Conservation (phyloP, 106 monocot genomes). For the Gastrodia elata region DNA sequence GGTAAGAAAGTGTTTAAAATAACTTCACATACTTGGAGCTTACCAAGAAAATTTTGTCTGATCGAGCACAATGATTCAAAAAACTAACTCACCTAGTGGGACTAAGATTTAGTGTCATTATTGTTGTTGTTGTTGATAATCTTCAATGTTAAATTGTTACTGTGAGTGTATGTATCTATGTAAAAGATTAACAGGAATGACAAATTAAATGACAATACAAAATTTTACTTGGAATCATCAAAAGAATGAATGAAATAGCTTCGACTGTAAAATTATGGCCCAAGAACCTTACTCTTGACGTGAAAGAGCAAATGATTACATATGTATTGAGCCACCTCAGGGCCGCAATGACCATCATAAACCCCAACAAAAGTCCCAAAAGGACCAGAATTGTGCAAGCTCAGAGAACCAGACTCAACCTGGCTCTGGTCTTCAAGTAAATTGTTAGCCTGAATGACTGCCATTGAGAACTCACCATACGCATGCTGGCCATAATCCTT, state of each 20-base stretch:
- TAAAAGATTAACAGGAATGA: not conserved
- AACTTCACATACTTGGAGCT: too few species aligned
- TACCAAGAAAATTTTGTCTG: too few species aligned
- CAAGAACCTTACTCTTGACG: conserved; percentile 10
- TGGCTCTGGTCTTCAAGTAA: conserved; percentile 17
- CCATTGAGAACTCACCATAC: conserved; percentile 19
- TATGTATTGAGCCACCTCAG: not conserved
- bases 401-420: conserved; percentile 16
- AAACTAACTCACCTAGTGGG: too few species aligned
- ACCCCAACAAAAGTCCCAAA: conserved; percentile 9
- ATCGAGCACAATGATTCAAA: too few species aligned
- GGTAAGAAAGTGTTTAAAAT: too few species aligned
- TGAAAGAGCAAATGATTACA: not conserved
- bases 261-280: not conserved
- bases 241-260: not conserved
- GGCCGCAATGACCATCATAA: conserved; percentile 7
- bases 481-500: conserved; percentile 8
- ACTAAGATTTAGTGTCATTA: too few species aligned
- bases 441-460: conserved; percentile 14
- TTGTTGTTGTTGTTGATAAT: too few species aligned
- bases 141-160: not conserved
- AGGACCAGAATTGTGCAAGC: conserved; percentile 7
- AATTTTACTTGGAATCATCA: not conserved
- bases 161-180: not conserved
- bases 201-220: not conserved